Evolutionary conservation across 352 stramenopile species (phyloP).

Genomic region (Globisporangium spinosum): DNA sequence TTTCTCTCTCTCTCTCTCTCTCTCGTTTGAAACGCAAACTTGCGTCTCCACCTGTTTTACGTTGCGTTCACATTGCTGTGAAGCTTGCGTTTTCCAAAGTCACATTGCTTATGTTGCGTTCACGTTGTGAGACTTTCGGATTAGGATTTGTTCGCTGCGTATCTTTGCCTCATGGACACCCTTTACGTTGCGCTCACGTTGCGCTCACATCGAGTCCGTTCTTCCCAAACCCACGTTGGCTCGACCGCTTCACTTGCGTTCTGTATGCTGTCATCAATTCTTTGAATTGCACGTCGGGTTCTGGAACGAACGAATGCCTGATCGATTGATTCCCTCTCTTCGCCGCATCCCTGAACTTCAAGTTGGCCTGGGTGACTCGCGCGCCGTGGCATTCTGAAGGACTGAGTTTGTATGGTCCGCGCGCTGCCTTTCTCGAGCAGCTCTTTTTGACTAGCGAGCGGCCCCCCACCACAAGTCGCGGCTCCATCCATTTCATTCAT

Average conservation of each 20-base stretch:
- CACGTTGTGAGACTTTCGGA: not conserved
- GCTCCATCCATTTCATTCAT: constrained; percentile 6
- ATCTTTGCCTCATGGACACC: not conserved
- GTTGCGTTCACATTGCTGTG: not conserved
- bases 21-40: not conserved
- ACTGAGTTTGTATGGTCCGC: not conserved
- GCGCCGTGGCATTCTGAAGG: constrained; percentile 8
- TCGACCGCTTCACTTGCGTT: not conserved
- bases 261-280: constrained; percentile 6
- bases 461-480: not conserved
- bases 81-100: not conserved
- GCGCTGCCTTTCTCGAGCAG: not conserved
- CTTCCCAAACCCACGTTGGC: not conserved
- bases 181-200: not conserved
- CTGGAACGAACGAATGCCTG: not conserved
- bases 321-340: not conserved
- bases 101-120: not conserved
- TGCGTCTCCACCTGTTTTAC: not conserved
- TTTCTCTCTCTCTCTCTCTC: not conserved
- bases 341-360: constrained; percentile 5
- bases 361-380: not conserved
- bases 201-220: not conserved
- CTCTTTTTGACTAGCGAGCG: not conserved
- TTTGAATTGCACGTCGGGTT: constrained; percentile 11
- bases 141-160: constrained; percentile 2